Conservation (phyloP, 345 rosid genomes). For the Boechera stricta region DNA sequence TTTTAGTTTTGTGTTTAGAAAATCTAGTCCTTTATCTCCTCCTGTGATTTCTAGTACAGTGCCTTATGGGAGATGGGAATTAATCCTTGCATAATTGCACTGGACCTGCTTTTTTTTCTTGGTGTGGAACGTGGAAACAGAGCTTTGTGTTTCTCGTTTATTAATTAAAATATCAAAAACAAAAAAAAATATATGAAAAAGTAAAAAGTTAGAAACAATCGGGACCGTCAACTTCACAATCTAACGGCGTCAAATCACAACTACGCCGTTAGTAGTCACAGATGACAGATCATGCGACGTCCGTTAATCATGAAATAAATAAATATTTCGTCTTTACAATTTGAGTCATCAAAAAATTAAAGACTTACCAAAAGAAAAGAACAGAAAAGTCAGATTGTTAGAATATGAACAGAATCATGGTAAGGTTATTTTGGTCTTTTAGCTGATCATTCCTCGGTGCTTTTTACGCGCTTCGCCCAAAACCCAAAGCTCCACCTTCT, state of each 20-base stretch:
- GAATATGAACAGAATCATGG: constrained; percentile 29
- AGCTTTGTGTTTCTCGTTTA: constrained; percentile 5
- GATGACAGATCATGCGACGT: background rate
- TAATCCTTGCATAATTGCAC: background rate
- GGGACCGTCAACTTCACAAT: background rate
- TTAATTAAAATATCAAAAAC: background rate
- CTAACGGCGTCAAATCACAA: too few relatives aligned
- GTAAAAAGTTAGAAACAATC: background rate
- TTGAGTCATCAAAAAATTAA: constrained; percentile 1
- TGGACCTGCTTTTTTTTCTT: constrained; percentile 4
- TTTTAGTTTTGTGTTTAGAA: constrained; percentile 31
- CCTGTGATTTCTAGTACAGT: constrained; percentile 16
- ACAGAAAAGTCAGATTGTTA: constrained; percentile 20
- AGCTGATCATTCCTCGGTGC: constrained; percentile 3
- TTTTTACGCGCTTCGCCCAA: constrained; percentile 45
- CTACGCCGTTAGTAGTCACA: background rate
- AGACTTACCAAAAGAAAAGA: constrained; percentile 8
- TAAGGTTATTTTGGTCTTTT: constrained; percentile 37
- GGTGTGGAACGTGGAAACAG: constrained; percentile 14
- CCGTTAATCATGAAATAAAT: background rate
- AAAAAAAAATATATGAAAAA: background rate
- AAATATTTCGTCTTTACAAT: background rate
- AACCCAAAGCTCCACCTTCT: constrained; percentile 27
- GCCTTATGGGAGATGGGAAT: constrained; percentile 2
- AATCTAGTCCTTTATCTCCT: constrained; percentile 3